Conservation (phyloP, 1,139 yeast species). For the Saccharomycopsis crataegensis region DNA sequence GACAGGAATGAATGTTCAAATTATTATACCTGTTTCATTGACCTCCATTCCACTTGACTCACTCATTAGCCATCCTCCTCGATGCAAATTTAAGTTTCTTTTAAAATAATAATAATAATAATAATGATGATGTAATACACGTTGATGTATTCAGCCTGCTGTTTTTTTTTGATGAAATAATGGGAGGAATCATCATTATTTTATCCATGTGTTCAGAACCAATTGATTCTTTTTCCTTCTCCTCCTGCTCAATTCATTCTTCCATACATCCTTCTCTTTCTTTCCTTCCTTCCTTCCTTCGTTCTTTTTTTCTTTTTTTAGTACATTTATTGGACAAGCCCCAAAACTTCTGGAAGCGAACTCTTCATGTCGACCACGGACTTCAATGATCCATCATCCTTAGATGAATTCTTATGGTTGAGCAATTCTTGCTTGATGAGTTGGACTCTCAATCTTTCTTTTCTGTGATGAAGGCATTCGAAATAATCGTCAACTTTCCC, state of each 20-base stretch:
- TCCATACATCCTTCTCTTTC: neutral
- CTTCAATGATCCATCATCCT: slow-evolving; percentile 11
- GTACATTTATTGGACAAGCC: slow-evolving; percentile 4
- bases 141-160: too few species aligned
- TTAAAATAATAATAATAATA: too few species aligned
- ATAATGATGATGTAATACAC: too few species aligned
- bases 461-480: slow-evolving; percentile 42
- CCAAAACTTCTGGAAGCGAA: slow-evolving; percentile 17
- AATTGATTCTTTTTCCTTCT: too few species aligned
- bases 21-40: too few species aligned
- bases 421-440: slow-evolving; percentile 25
- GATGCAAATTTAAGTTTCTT: too few species aligned
- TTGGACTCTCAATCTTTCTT: slow-evolving; percentile 30
- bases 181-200: too few species aligned
- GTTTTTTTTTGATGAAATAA: too few species aligned
- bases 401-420: slow-evolving; percentile 21
- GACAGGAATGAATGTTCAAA: too few species aligned
- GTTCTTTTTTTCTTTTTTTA: neutral
- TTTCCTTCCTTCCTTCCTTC: neutral
- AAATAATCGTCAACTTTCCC: slow-evolving; percentile 39
- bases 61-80: too few species aligned
- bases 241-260: neutral
- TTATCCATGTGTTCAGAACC: too few species aligned
- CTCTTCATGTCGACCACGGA: slow-evolving; percentile 15
- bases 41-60: too few species aligned